Percentiles rank a stretch among this genome's conserved stretches.
These are phyloP conservation scores for Suhomyces bribrorum DNA, from an alignment of 1,139 yeast genomes.

Conservation along the genomic window DNA sequence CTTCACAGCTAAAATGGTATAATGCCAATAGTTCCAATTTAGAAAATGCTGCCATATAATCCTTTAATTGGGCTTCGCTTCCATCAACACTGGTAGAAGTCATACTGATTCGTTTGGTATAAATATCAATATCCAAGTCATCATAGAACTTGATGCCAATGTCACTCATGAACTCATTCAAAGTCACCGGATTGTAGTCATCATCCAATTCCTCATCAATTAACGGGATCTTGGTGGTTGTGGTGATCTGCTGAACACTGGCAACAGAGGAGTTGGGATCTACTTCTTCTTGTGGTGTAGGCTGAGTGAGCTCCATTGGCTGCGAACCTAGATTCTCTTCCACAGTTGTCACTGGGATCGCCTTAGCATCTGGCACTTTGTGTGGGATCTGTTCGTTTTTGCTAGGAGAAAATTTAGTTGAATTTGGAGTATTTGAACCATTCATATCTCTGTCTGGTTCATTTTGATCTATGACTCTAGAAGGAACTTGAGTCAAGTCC, in stretches of 20 bases:
- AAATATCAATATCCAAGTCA: constrained; percentile 45
- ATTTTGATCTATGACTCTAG: background rate
- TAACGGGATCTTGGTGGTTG: constrained; percentile 12
- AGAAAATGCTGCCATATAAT: constrained; percentile 38
- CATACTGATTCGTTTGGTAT: constrained; percentile 27
- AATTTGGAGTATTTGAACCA: background rate
- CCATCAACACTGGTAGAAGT: constrained; percentile 18
- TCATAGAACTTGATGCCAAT: constrained; percentile 54
- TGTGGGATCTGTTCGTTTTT: too few relatives aligned
- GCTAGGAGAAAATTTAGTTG: too few relatives aligned
- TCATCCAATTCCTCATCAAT: constrained; percentile 19
- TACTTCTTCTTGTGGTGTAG: background rate
- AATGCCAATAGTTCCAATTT: constrained; percentile 39
- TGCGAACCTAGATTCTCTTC: constrained; percentile 14
- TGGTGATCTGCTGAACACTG: constrained; percentile 9
- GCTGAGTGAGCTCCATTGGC: constrained; percentile 27
- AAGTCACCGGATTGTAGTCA: constrained; percentile 35
- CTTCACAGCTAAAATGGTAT: constrained; percentile 54
- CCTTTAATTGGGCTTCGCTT: constrained; percentile 17
- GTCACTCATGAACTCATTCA: constrained; percentile 46
- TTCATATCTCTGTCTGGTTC: background rate
- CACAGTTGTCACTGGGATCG: too few relatives aligned
- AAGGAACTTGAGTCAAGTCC: constrained; percentile 12
- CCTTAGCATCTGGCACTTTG: background rate
- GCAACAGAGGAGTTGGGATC: constrained; percentile 3